Conservation (phyloP, 2,329 filamentous ascomycete genomes). For the Botrytis porri region DNA sequence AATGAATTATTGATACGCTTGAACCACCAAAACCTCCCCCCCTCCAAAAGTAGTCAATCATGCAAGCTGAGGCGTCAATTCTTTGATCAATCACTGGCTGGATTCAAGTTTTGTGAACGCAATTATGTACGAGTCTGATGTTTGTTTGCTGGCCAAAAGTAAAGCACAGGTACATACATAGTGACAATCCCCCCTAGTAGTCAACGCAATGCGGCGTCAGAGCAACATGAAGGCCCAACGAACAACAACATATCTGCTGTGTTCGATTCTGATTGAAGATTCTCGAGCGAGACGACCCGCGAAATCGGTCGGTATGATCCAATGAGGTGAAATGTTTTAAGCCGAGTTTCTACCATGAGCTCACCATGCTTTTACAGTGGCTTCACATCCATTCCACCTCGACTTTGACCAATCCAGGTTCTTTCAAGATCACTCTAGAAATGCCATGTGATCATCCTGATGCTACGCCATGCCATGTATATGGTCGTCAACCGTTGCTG, state of each 20-base stretch:
- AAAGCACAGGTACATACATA: constrained; percentile 17
- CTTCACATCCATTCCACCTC: constrained; percentile 10
- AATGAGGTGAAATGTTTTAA: neutral
- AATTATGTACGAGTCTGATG: constrained; percentile 13
- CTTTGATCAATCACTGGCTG: constrained; percentile 12
- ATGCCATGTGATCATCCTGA: constrained; percentile 4
- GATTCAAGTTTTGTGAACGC: constrained; percentile 1
- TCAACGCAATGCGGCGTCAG: constrained; percentile 22
- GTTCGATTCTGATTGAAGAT: constrained; percentile 23
- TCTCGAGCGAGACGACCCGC: constrained; percentile 16
- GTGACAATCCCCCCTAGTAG: constrained; percentile 8
- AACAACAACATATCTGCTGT: constrained; percentile 21
- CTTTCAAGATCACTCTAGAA: neutral
- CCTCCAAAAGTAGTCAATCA: neutral
- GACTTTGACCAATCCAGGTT: constrained; percentile 14
- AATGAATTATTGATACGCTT: neutral
- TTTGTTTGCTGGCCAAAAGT: constrained; percentile 21
- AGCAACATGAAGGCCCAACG: constrained; percentile 21
- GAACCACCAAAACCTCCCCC: constrained; percentile 3
- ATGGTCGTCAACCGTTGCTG: constrained; percentile 16
- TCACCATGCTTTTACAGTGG: constrained; percentile 16
- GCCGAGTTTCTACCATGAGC: constrained; percentile 19
- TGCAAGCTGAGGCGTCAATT: constrained; percentile 1
- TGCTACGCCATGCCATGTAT: constrained; percentile 12
- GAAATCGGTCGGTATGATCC: constrained; percentile 13